Conservation (phyloP, 495 filamentous ascomycete genomes). For the Hamigera avellanea region DNA sequence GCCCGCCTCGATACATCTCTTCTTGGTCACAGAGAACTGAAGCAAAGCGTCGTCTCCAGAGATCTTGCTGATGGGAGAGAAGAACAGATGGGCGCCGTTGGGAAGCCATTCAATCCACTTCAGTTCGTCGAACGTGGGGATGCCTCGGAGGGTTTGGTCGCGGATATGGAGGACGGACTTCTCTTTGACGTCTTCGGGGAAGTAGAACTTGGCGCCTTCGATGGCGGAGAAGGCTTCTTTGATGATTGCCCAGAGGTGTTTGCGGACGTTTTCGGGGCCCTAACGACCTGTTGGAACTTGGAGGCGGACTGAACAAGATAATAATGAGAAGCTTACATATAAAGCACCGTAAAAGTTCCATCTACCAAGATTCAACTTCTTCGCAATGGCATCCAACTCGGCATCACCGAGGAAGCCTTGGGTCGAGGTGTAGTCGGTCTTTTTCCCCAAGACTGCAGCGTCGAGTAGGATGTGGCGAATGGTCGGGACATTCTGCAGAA, state of each 20-base stretch:
- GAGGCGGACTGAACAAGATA: neutral
- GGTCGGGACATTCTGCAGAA: constrained; percentile 41
- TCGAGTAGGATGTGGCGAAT: constrained; percentile 35
- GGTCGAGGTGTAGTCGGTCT: constrained; percentile 28
- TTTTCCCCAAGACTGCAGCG: constrained; percentile 30
- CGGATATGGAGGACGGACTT: constrained; percentile 24
- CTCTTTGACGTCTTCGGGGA: constrained; percentile 25
- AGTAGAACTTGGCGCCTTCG: constrained; percentile 30
- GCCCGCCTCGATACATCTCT: constrained; percentile 22
- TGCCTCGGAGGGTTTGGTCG: constrained; percentile 27
- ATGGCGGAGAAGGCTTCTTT: constrained; percentile 34
- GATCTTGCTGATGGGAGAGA: constrained; percentile 43
- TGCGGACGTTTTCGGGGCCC: constrained; percentile 27
- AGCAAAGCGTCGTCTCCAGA: constrained; percentile 35
- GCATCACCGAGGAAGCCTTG: constrained; percentile 27
- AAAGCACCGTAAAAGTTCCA: constrained; percentile 47
- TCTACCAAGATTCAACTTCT: constrained; percentile 26
- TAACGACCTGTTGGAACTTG: neutral
- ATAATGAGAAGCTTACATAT: constrained; percentile 15
- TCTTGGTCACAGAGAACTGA: constrained; percentile 31
- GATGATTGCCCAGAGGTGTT: constrained; percentile 31
- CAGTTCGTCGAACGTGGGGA: constrained; percentile 39
- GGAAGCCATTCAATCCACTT: too few species aligned
- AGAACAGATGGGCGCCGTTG: constrained; percentile 44
- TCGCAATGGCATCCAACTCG: constrained; percentile 22